Percentiles rank a stretch among this genome's conserved stretches.
phyloP scores from a whole-genome alignment of 2,329 filamentous ascomycete genomes.

The Sporothrix protearum region DNA sequence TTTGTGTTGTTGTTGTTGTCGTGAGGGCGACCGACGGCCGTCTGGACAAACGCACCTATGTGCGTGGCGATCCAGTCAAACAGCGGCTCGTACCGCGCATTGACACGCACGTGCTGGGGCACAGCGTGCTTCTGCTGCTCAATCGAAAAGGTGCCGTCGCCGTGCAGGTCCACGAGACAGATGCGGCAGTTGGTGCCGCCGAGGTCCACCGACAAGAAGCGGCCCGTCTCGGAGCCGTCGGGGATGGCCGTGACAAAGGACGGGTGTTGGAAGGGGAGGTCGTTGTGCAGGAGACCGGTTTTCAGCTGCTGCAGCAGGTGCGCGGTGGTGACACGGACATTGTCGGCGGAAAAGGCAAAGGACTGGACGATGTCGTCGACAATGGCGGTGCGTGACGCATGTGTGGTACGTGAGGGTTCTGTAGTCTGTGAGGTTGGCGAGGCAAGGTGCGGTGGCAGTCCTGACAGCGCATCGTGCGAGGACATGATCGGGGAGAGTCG shows the following conservation, averaged over 20 bases:
- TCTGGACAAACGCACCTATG: constrained; percentile 79
- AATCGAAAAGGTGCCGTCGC: constrained; percentile 88
- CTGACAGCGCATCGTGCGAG: neutral
- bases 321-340: neutral
- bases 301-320: neutral
- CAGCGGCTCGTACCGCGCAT: constrained; percentile 76
- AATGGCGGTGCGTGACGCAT: too few species aligned
- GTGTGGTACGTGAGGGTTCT: too few species aligned
- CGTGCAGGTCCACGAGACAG: constrained; percentile 87
- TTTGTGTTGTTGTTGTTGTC: constrained; percentile 53
- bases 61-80: constrained; percentile 90
- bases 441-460: neutral
- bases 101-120: constrained; percentile 82
- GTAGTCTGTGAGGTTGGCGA: too few species aligned
- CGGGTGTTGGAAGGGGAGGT: constrained; percentile 65
- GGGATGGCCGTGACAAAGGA: constrained; percentile 93
- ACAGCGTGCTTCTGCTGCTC: constrained; percentile 90
- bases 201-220: constrained; percentile 92
- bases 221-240: constrained; percentile 92
- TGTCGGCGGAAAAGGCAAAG: neutral
- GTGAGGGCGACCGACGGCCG: constrained; percentile 46
- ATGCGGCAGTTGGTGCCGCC: constrained; percentile 97
- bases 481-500: neutral
- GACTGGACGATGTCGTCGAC: constrained; percentile 4
- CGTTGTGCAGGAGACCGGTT: constrained; percentile 2